Base-by-base conservation (phyloP, 768 basidiomycete species). In the Lepiota subincarnata region DNA sequence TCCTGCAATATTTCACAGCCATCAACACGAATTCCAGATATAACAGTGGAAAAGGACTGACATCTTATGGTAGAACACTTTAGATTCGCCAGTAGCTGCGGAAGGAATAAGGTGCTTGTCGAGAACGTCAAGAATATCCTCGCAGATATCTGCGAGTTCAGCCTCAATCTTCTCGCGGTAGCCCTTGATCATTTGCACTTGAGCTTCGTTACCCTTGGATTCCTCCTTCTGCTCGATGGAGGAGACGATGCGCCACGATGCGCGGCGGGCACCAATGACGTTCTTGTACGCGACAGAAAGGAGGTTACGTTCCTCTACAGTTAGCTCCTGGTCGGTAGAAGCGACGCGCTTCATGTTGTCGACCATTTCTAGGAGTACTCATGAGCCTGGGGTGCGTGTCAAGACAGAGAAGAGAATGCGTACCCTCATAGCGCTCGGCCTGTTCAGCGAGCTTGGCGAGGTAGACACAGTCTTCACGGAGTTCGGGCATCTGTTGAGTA, bases 61-160 rank as follows among this genome's bases (percentile, higher is more conserved):
- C 92, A 97, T 94, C 86, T 98, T 98, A 84, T 96, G 94, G 80
- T 98, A 98, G 83, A 98, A 98, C 54, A 98, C 95, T 79, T 97
- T 96, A 55, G 89, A 92, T 75, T 98, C 96, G 67, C 95, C 94
- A 53, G 92, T 88, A 57, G 92, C 92, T 48, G 96, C 96, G 10
- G 93, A 95, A 58, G 94, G 94, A 64, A 92, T 97, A 65, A 98
- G 87, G 80, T 97, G 94, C 79, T 96, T 92, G 73, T 95, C 92
- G 62, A 98, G 89, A 48, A 98, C 93, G 59, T 91, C 86, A 64
- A 98, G 89, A 66, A 98, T 97, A 69, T 98, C 94, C 76, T 97
- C 93, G 77, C 95, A 98, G 73, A 98, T 97, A 77, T 93, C 93
- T 54, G 92, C 92, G 54, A 98, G 86, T 72, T 98, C 95, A 63